Conservation (phyloP, 768 basidiomycete species). For the Naganishia antarctica region DNA sequence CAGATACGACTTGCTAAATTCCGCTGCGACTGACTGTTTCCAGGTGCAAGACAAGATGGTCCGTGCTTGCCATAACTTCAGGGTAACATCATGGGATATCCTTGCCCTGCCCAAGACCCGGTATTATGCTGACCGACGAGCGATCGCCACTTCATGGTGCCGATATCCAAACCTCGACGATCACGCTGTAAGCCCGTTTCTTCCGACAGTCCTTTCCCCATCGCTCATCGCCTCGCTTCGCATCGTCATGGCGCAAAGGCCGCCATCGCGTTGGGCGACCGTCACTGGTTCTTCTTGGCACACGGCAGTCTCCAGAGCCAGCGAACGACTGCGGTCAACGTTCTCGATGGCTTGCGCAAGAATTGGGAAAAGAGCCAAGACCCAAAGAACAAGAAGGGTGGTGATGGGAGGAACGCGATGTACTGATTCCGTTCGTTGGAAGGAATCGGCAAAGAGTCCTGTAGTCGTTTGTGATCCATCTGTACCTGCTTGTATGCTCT, state of each 20-base stretch:
- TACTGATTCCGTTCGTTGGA: not conserved
- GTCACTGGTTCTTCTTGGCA: not conserved
- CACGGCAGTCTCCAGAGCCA: not conserved
- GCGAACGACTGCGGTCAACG: not conserved
- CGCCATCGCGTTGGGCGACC: not conserved
- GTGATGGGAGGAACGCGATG: not conserved
- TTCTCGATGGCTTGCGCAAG: not conserved
- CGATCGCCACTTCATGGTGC: not conserved
- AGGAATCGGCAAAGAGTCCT: not conserved
- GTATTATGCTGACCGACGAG: conserved; percentile 2
- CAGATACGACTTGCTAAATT: not conserved
- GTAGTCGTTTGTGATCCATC: not conserved
- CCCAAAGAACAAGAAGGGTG: not conserved
- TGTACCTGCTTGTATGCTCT: not conserved
- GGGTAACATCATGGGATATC: not conserved
- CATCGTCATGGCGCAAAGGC: not conserved
- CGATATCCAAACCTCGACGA: not conserved
- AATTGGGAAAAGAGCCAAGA: not conserved
- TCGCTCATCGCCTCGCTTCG: too few relatives aligned
- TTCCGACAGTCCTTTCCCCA: not conserved
- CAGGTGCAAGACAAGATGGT: conserved; percentile 3
- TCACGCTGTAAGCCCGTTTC: not conserved
- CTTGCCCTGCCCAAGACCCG: not conserved
- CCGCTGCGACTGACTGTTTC: not conserved
- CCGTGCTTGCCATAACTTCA: not conserved